Evolutionary conservation across 2,329 filamentous ascomycete genomes (phyloP).

Genomic region (Trichophyton verrucosum): DNA sequence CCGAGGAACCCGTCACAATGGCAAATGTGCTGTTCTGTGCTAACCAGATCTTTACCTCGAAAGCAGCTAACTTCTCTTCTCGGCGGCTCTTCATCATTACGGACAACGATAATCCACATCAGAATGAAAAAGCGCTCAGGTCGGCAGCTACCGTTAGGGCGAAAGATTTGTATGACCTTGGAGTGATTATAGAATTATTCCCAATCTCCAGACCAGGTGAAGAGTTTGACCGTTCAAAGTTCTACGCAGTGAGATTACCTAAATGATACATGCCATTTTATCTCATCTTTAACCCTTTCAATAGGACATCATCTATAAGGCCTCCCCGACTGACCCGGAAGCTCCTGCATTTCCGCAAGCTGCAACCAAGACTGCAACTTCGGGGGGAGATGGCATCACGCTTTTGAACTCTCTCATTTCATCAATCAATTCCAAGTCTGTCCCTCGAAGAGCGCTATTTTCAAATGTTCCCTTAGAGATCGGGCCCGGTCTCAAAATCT

Average conservation of each 20-base stretch:
- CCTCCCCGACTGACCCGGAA: conserved; percentile 56
- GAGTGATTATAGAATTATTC: conserved; percentile 84
- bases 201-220: conserved; percentile 62
- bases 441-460: conserved; percentile 74
- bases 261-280: not conserved
- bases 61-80: conserved; percentile 86
- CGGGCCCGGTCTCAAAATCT: conserved; percentile 70
- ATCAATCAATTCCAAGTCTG: conserved; percentile 81
- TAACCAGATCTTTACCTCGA: conserved; percentile 92
- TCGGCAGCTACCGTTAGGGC: conserved; percentile 73
- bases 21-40: conserved; percentile 85
- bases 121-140: conserved; percentile 56
- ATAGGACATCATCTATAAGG: conserved; percentile 81
- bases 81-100: conserved; percentile 91
- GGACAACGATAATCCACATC: conserved; percentile 79
- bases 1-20: conserved; percentile 59
- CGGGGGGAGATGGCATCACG: conserved; percentile 62
- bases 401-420: conserved; percentile 69
- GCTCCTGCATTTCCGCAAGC: conserved; percentile 43
- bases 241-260: conserved; percentile 64
- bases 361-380: conserved; percentile 43
- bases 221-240: conserved; percentile 68
- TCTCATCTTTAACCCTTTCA: not conserved
- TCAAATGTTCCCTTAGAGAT: conserved; percentile 79
- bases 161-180: conserved; percentile 88